Conservation (phyloP, 2,329 filamentous ascomycete species). For the Huntiella moniliformis region DNA sequence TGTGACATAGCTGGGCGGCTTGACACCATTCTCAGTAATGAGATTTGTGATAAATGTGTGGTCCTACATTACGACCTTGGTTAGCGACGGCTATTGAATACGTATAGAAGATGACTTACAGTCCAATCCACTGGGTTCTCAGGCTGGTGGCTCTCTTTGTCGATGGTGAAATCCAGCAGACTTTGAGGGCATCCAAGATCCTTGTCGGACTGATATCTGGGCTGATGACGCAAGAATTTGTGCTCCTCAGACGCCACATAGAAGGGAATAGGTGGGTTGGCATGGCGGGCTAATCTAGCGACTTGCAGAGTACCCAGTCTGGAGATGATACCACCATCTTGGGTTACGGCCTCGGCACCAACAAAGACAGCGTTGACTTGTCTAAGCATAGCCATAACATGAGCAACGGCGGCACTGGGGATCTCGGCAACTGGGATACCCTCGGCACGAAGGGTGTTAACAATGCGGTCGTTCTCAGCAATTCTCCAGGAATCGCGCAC, state of each 20-base stretch:
- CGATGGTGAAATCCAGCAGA: slow-evolving; percentile 53
- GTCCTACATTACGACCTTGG: slow-evolving; percentile 7
- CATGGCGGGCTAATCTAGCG: slow-evolving; percentile 53
- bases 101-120: slow-evolving; percentile 24
- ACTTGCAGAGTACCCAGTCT: slow-evolving; percentile 75
- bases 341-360: slow-evolving; percentile 70
- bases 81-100: slow-evolving; percentile 14
- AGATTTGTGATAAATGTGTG: slow-evolving; percentile 43
- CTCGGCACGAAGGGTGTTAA: slow-evolving; percentile 48
- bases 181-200: slow-evolving; percentile 64
- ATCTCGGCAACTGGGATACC: slow-evolving; percentile 60
- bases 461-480: slow-evolving; percentile 50
- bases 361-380: slow-evolving; percentile 48
- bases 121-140: slow-evolving; percentile 52
- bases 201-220: slow-evolving; percentile 47
- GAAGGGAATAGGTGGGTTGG: slow-evolving; percentile 45
- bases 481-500: slow-evolving; percentile 38
- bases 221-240: slow-evolving; percentile 71
- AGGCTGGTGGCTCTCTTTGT: slow-evolving; percentile 25
- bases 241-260: slow-evolving; percentile 91
- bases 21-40: slow-evolving; percentile 57
- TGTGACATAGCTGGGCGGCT: slow-evolving; percentile 50
- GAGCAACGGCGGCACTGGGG: slow-evolving; percentile 48
- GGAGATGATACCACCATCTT: slow-evolving; percentile 84
- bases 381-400: slow-evolving; percentile 41